Percentiles rank a stretch among this genome's conserved stretches.
phyloP scores from a whole-genome alignment of 2,329 filamentous ascomycete species.

The Knufia fluminis region DNA sequence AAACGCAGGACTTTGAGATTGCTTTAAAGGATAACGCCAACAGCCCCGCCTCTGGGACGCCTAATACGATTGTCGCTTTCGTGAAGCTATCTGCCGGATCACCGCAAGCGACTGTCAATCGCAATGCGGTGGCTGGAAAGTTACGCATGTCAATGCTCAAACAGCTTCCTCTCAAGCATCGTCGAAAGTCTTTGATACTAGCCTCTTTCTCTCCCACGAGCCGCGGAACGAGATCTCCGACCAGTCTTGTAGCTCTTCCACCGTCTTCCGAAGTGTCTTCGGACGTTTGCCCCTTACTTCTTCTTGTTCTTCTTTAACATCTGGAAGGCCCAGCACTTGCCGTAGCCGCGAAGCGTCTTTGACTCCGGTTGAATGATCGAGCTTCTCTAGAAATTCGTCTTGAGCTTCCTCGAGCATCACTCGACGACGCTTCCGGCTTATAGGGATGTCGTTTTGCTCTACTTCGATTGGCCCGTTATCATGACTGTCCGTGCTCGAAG shows the following conservation, averaged over 20 bases:
- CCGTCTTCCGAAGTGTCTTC: constrained; percentile 23
- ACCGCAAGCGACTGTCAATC: too few species aligned
- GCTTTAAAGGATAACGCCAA: too few species aligned
- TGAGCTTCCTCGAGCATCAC: constrained; percentile 27
- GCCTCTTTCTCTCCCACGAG: constrained; percentile 10
- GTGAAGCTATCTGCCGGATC: too few species aligned
- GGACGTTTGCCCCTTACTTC: constrained; percentile 16
- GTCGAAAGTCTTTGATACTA: background rate
- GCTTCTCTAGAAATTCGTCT: constrained; percentile 37
- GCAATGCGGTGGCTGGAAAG: too few species aligned
- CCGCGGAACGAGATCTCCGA: constrained; percentile 2
- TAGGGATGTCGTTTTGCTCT: constrained; percentile 12
- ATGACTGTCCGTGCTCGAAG: background rate
- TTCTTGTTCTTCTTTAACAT: constrained; percentile 21
- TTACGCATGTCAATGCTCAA: too few species aligned
- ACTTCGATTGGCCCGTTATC: background rate
- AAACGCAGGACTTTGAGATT: too few species aligned
- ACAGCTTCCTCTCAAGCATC: too few species aligned
- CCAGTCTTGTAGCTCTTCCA: constrained; percentile 29
- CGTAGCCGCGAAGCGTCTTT: constrained; percentile 40
- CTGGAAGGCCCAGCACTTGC: constrained; percentile 29
- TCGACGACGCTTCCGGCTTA: constrained; percentile 18
- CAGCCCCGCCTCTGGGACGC: too few species aligned
- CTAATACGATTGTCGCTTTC: too few species aligned
- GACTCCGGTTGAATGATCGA: constrained; percentile 39